Evolutionary conservation across 1,284 basidiomycete species (phyloP).

Genomic region (Cutaneotrichosporon mucoides): DNA sequence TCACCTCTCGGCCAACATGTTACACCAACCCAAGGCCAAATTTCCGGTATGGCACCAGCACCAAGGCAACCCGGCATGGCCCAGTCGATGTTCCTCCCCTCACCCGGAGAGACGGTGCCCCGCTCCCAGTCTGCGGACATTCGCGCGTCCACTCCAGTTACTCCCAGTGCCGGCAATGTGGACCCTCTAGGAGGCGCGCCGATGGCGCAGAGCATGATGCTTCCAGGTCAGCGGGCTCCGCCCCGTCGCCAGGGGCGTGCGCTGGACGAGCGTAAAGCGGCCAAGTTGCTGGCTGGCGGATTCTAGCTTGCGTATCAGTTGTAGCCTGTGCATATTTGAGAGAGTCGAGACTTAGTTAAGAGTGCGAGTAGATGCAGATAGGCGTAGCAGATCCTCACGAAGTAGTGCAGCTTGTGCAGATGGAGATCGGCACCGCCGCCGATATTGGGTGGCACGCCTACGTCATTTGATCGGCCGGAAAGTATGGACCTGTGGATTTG

Average conservation of each 20-base stretch:
- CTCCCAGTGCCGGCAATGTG: neutral
- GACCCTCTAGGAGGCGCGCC: conserved; percentile 15
- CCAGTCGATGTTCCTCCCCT: conserved; percentile 44
- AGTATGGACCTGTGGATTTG: no score
- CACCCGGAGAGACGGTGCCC: neutral
- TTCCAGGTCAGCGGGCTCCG: conserved; percentile 27
- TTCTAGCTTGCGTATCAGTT: conserved; percentile 25
- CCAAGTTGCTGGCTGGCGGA: conserved; percentile 45
- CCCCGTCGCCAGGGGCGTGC: conserved; percentile 25
- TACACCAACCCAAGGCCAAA: no score
- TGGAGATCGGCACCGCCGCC: neutral
- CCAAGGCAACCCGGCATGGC: conserved; percentile 6
- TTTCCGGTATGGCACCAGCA: neutral
- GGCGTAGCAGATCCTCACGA: no score
- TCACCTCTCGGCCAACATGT: neutral
- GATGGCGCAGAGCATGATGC: conserved; percentile 45
- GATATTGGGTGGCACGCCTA: no score
- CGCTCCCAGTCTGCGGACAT: conserved; percentile 5
- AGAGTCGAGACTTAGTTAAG: no score
- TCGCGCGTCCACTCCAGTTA: conserved; percentile 11
- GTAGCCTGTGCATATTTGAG: neutral
- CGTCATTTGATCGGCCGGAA: no score
- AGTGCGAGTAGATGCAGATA: no score
- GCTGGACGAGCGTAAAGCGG: conserved; percentile 45
- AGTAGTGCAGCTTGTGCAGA: no score